Evolutionary conservation across 129 eudicot species (phyloP).

Genomic region (Silybum marianum): DNA sequence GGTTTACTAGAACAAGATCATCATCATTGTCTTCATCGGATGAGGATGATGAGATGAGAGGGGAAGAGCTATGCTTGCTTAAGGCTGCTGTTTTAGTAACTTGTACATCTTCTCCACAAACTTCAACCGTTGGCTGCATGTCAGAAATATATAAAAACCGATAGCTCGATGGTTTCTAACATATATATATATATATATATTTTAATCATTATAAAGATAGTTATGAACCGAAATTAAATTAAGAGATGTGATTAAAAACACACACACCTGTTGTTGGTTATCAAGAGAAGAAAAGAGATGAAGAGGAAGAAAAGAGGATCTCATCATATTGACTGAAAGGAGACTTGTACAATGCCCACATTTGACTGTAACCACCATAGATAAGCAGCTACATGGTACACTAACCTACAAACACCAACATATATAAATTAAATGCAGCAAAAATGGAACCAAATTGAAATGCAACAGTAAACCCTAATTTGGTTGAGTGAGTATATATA

Average conservation of each 20-base stretch:
- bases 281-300: conserved; percentile 56
- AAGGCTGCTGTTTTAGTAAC: conserved; percentile 28
- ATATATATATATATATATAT: neutral
- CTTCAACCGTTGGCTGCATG: conserved; percentile 46
- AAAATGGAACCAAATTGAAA: neutral
- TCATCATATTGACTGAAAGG: conserved; percentile 75
- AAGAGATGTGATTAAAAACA: neutral
- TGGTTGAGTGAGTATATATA: neutral
- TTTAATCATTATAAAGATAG: neutral
- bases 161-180: neutral
- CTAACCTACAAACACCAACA: conserved; percentile 53
- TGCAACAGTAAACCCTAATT: conserved; percentile 10
- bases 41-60: conserved; percentile 54
- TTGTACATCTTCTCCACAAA: conserved; percentile 36
- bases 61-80: conserved; percentile 44
- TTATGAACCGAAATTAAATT: neutral
- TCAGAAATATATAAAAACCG: neutral
- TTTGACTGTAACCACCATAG: conserved; percentile 76
- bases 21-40: conserved; percentile 43
- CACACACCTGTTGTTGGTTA: conserved; percentile 46
- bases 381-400: conserved; percentile 76
- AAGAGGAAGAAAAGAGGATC: conserved; percentile 60
- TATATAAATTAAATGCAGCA: neutral
- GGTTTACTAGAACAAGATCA: conserved; percentile 37
- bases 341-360: conserved; percentile 90